A percentile compares a stretch with the other conserved stretches of the same genome.
Evolutionary conservation across 2,329 filamentous ascomycete genomes (phyloP).

Genomic region (Trichoderma sp.): DNA sequence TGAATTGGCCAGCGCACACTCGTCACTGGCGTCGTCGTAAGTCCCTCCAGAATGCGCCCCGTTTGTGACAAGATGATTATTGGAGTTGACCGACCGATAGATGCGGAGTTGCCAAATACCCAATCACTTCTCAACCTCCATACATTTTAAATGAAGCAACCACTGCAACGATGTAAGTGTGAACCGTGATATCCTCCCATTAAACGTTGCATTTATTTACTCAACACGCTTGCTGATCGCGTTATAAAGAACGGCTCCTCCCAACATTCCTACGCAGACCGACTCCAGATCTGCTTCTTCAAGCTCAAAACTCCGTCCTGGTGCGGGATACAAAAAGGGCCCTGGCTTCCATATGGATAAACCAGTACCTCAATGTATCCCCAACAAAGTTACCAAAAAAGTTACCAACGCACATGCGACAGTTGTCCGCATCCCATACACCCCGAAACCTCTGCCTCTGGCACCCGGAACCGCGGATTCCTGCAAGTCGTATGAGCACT

Average conservation of each 20-base stretch:
- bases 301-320: not conserved
- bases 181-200: not conserved
- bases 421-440: not conserved
- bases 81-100: not conserved
- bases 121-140: not conserved
- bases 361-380: not conserved
- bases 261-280: not conserved
- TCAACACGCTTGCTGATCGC: not conserved
- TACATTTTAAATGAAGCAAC: not conserved
- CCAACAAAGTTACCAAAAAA: not conserved
- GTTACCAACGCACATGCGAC: not conserved
- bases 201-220: not conserved
- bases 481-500: not conserved
- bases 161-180: not conserved
- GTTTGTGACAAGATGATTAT: not conserved
- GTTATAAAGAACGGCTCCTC: not conserved
- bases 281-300: not conserved
- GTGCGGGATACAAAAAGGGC: not conserved
- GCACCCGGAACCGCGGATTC: not conserved
- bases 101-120: not conserved
- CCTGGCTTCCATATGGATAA: not conserved
- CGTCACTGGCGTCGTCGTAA: not conserved
- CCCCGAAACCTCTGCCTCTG: not conserved
- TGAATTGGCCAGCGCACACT: not conserved
- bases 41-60: not conserved